Conservation (phyloP, 169 alveolate genomes). For the Cryptosporidium baileyi region DNA sequence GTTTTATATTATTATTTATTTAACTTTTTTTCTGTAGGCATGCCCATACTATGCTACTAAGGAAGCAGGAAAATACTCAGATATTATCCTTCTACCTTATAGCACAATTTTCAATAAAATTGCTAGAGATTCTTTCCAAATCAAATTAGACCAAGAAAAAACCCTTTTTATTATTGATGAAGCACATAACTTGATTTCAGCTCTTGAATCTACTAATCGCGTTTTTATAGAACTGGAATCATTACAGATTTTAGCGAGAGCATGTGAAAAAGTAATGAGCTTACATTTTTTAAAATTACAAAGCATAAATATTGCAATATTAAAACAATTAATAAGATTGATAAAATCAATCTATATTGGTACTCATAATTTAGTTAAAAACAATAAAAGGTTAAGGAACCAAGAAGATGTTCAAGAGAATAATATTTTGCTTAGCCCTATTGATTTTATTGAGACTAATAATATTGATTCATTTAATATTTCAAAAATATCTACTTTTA, state of each 20-base stretch:
- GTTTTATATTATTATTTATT: background rate
- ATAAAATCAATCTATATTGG: constrained; percentile 8
- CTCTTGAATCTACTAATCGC: constrained; percentile 59
- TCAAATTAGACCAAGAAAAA: constrained; percentile 70
- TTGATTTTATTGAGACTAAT: constrained; percentile 69
- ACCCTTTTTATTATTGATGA: constrained; percentile 79
- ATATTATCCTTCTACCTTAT: constrained; percentile 79
- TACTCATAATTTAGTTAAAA: background rate
- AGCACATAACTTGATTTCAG: constrained; percentile 79
- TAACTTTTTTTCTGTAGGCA: constrained; percentile 58
- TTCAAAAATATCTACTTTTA: constrained; percentile 17
- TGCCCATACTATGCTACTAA: constrained; percentile 79
- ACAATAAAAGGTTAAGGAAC: background rate
- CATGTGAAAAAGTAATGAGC: constrained; percentile 26
- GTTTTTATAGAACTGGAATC: constrained; percentile 1
- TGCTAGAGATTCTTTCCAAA: constrained; percentile 69
- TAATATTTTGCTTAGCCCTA: background rate
- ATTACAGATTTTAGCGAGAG: background rate
- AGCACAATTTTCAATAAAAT: constrained; percentile 77
- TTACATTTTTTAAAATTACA: background rate
- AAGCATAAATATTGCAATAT: background rate
- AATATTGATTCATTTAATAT: constrained; percentile 65
- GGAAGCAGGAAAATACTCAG: constrained; percentile 76
- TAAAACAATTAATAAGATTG: constrained; percentile 21
- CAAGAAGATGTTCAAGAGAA: background rate